phyloP scores from a whole-genome alignment of 2,329 filamentous ascomycete species.

The Xenosphaeropsis pyriputrescens region DNA sequence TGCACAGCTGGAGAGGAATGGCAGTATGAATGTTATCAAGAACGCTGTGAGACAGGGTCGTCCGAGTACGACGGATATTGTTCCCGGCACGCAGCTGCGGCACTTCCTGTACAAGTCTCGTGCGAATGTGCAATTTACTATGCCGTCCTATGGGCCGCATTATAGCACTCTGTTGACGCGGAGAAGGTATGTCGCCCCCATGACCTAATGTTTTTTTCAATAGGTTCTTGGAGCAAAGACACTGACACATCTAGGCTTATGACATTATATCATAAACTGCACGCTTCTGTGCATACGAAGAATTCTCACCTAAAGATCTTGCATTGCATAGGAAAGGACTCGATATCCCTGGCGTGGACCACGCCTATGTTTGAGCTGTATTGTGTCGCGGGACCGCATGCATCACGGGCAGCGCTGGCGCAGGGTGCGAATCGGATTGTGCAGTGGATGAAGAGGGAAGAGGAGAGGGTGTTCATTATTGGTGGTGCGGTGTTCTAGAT shows the following conservation, averaged over 20 bases:
- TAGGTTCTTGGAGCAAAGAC: background rate
- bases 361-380: slow-evolving; percentile 90
- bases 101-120: slow-evolving; percentile 96
- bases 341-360: slow-evolving; percentile 76
- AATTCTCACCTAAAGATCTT: slow-evolving; percentile 77
- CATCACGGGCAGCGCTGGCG: slow-evolving; percentile 50
- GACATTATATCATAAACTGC: slow-evolving; percentile 72
- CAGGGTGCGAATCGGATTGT: slow-evolving; percentile 81
- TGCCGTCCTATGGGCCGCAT: slow-evolving; percentile 64
- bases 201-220: background rate
- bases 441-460: slow-evolving; percentile 82
- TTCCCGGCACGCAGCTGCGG: slow-evolving; percentile 64
- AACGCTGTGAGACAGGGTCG: slow-evolving; percentile 57
- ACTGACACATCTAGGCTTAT: slow-evolving; percentile 39
- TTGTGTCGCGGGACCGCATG: slow-evolving; percentile 72
- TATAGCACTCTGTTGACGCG: slow-evolving; percentile 46
- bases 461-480: slow-evolving; percentile 91
- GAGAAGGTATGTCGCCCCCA: slow-evolving; percentile 32
- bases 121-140: slow-evolving; percentile 88
- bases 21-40: slow-evolving; percentile 61
- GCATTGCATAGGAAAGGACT: slow-evolving; percentile 61
- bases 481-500: slow-evolving; percentile 69
- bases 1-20: slow-evolving; percentile 60
- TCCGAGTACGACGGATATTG: slow-evolving; percentile 56
- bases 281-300: slow-evolving; percentile 72